A percentile compares a stretch with the other conserved stretches of the same genome.
Conservation (phyloP, 1,284 basidiomycete species). For the Ustilago hordei region DNA sequence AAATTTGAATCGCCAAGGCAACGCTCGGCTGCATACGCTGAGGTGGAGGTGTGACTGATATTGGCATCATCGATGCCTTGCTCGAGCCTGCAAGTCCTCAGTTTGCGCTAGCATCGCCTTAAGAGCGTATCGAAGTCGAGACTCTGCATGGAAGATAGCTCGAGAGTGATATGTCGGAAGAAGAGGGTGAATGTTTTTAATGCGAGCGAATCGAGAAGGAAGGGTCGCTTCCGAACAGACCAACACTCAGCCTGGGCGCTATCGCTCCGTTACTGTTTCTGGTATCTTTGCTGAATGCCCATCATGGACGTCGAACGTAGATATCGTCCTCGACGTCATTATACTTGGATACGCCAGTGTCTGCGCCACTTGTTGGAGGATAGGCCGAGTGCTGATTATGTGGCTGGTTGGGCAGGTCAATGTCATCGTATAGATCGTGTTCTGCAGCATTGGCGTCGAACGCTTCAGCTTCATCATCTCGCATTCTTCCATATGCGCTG, state of each 20-base stretch:
- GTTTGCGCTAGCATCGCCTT: neutral
- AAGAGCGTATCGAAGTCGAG: neutral
- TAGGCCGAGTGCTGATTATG: conserved; percentile 37
- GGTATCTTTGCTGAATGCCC: no score
- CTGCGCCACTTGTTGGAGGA: conserved; percentile 27
- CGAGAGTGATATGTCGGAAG: neutral
- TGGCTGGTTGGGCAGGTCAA: conserved; percentile 35
- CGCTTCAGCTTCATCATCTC: conserved; percentile 48
- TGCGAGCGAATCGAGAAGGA: no score
- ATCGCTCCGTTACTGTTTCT: neutral
- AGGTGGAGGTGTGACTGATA: conserved; percentile 40
- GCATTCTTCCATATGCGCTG: conserved; percentile 43
- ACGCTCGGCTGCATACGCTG: neutral
- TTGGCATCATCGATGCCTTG: conserved; percentile 17
- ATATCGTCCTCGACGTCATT: conserved; percentile 23
- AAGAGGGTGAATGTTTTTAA: no score
- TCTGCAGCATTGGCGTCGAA: conserved; percentile 52
- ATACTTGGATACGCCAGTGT: conserved; percentile 13
- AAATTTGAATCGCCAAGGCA: neutral
- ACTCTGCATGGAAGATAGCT: neutral
- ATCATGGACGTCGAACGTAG: conserved; percentile 32
- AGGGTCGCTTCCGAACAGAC: no score
- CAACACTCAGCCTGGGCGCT: neutral
- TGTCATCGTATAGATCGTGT: conserved; percentile 45
- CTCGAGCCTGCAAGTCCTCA: neutral